Conservation (phyloP, 306 rosid species). For the Elaeagnus macrophylla region DNA sequence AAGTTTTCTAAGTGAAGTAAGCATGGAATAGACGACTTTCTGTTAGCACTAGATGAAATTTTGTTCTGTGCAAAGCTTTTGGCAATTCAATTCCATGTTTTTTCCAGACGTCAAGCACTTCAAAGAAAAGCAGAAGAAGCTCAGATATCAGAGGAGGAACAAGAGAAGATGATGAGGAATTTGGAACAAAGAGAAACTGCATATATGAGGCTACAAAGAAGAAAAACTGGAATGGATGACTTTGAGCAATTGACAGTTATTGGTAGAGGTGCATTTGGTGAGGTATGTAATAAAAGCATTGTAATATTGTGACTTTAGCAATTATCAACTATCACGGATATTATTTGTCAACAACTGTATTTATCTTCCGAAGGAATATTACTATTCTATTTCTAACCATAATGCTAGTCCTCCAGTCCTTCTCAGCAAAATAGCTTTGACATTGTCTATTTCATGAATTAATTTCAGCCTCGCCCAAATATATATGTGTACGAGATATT, state of each 20-base stretch:
- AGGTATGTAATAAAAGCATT: conserved; percentile 37
- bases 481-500: no score
- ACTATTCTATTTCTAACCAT: neutral
- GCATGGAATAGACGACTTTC: no score
- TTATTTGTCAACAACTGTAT: neutral
- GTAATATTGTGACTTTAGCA: neutral
- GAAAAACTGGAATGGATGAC: conserved; percentile 91
- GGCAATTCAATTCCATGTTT: neutral
- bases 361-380: neutral
- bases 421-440: neutral
- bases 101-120: conserved; percentile 66
- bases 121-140: conserved; percentile 79
- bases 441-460: no score
- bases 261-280: conserved; percentile 98
- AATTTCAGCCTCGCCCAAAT: no score
- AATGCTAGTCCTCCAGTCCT: neutral
- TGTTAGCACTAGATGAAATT: neutral
- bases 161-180: conserved; percentile 88
- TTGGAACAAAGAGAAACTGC: conserved; percentile 88
- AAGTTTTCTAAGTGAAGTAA: no score
- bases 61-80: neutral
- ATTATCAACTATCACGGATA: neutral
- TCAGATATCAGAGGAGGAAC: conserved; percentile 73
- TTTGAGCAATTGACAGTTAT: conserved; percentile 85
- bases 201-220: conserved; percentile 87